Evolutionary conservation across 345 rosid genomes (phyloP).

Genomic region (Pugionium cornutum): DNA sequence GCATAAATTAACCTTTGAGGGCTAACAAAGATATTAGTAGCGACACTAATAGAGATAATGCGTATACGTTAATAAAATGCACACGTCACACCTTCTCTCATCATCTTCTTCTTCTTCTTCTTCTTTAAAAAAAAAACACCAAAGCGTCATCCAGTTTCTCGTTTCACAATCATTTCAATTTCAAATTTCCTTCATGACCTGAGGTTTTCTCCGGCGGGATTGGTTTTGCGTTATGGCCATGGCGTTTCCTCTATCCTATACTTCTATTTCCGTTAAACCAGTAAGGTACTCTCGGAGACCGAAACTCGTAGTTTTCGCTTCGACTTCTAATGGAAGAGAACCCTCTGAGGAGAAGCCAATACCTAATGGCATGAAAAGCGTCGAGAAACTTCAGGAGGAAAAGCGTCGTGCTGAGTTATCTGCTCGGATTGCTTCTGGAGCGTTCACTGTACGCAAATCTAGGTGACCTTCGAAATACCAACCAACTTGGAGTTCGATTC

Average conservation of each 20-base stretch:
- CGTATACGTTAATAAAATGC: conserved; percentile 33
- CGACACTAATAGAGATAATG: conserved; percentile 29
- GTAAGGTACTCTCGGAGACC: conserved; percentile 33
- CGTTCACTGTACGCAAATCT: conserved; percentile 62
- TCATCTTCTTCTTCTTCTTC: background rate
- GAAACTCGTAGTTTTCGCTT: conserved; percentile 41
- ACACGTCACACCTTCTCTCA: conserved; percentile 30
- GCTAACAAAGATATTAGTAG: background rate
- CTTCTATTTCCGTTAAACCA: conserved; percentile 30
- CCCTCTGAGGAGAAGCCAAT: conserved; percentile 45
- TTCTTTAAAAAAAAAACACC: too few species aligned
- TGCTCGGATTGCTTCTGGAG: conserved; percentile 81
- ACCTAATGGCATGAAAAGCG: conserved; percentile 44
- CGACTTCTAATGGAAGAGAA: conserved; percentile 65
- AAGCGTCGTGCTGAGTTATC: conserved; percentile 76
- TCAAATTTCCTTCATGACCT: background rate
- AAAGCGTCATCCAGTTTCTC: too few species aligned
- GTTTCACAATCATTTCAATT: background rate
- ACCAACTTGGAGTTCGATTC: too few species aligned
- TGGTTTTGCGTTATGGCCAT: conserved; percentile 8
- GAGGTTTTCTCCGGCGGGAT: conserved; percentile 6
- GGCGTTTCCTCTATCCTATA: conserved; percentile 40
- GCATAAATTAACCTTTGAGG: background rate
- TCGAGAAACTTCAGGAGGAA: conserved; percentile 55
- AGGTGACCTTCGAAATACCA: conserved; percentile 43